These are phyloP conservation scores for Phaeophleospora eucalypticola DNA, from an alignment of 2,329 filamentous ascomycete species.

Conservation along the genomic window DNA sequence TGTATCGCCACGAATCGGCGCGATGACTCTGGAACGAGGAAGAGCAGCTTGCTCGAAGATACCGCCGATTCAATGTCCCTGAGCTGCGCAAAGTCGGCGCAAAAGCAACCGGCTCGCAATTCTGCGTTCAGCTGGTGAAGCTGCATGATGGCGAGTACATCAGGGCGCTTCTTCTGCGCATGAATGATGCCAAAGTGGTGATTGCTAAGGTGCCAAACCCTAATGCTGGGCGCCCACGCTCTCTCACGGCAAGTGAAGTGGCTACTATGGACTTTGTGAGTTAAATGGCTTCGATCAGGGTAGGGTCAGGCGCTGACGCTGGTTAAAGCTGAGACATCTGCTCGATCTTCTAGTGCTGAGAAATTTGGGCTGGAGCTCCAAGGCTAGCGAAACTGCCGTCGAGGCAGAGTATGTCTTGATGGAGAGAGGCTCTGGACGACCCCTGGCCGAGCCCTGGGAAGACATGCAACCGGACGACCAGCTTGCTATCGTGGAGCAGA, in stretches of 20 bases:
- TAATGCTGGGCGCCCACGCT: conserved; percentile 33
- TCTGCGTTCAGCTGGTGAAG: conserved; percentile 29
- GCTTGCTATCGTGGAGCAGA: no score
- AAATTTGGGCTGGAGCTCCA: conserved; percentile 9
- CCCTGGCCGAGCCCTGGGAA: no score
- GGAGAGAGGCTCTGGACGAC: no score
- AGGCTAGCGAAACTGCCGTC: conserved; percentile 3
- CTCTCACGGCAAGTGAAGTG: conserved; percentile 33
- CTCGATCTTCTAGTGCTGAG: conserved; percentile 7
- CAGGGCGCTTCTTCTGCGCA: conserved; percentile 33
- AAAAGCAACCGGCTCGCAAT: conserved; percentile 24
- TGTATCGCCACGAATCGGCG: no score
- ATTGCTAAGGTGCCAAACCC: conserved; percentile 38
- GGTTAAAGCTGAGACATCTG: no score
- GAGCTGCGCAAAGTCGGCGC: conserved; percentile 28
- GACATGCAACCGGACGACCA: no score
- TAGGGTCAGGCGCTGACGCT: no score
- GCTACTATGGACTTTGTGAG: conserved; percentile 10
- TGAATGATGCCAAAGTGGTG: conserved; percentile 34
- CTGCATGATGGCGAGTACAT: conserved; percentile 35
- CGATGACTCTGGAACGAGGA: conserved; percentile 12
- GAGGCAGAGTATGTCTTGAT: conserved; percentile 10
- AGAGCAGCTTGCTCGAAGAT: neutral
- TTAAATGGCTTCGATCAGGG: no score
- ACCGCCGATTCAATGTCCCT: conserved; percentile 28